Evolutionary conservation across 2,329 filamentous ascomycete species (phyloP).

Genomic region (Sporothrix pallida): DNA sequence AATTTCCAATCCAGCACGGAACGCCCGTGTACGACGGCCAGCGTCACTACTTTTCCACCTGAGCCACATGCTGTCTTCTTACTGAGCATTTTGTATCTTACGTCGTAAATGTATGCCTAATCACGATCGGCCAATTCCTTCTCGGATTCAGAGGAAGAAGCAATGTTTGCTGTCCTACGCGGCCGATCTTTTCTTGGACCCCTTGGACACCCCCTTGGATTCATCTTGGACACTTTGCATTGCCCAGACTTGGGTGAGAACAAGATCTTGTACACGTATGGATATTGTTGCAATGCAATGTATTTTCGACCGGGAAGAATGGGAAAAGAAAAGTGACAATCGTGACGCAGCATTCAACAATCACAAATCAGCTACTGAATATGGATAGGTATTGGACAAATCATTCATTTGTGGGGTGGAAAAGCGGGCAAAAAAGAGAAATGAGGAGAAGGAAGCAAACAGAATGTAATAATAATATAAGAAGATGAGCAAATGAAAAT

Average conservation of each 20-base stretch:
- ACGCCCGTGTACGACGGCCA: background rate
- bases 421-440: constrained; percentile 1
- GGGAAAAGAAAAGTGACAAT: background rate
- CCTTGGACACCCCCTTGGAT: too few relatives aligned
- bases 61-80: background rate
- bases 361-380: background rate
- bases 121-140: background rate
- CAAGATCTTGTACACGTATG: too few relatives aligned
- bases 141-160: background rate
- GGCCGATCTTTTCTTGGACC: background rate
- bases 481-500: background rate
- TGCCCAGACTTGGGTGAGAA: too few relatives aligned
- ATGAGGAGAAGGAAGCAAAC: too few relatives aligned
- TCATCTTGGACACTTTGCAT: too few relatives aligned
- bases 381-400: background rate
- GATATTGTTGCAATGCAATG: background rate
- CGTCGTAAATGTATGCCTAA: background rate
- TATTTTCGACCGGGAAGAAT: background rate
- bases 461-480: background rate
- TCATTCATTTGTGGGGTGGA: background rate
- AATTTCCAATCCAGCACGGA: constrained; percentile 7
- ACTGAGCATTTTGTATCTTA: too few relatives aligned
- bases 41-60: background rate
- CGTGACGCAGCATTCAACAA: too few relatives aligned
- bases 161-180: background rate